These are phyloP conservation scores for Myriosclerotinia duriaeana DNA, from an alignment of 2,329 filamentous ascomycete species.

Conservation along the genomic window DNA sequence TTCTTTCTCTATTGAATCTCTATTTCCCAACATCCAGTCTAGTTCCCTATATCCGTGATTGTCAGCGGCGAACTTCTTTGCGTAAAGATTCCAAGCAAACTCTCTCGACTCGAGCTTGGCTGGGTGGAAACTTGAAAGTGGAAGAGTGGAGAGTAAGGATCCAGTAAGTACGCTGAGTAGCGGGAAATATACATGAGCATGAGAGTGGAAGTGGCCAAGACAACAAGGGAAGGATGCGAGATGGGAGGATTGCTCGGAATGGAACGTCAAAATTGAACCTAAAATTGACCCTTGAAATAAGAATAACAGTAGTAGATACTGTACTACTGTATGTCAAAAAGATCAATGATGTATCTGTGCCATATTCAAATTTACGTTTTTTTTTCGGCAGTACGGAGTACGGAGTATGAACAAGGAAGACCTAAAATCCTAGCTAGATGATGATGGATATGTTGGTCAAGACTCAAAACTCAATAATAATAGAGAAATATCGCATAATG, in stretches of 20 bases:
- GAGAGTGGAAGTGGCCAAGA: constrained; percentile 17
- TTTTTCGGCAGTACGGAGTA: not conserved
- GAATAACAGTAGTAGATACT: too few species aligned
- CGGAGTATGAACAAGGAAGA: not conserved
- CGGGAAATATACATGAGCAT: constrained; percentile 2
- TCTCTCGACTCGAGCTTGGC: constrained; percentile 8
- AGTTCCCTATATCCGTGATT: not conserved
- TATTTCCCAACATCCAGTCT: not conserved
- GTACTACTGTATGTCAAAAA: constrained; percentile 1
- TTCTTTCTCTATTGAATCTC: not conserved
- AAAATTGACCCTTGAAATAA: constrained; percentile 7
- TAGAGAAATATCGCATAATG: constrained; percentile 1
- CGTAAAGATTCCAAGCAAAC: not conserved
- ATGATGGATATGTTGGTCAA: too few species aligned
- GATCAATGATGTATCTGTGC: constrained; percentile 12
- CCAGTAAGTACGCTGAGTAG: not conserved
- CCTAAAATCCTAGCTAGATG: not conserved
- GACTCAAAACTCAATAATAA: too few species aligned
- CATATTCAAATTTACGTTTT: not conserved
- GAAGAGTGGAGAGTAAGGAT: not conserved
- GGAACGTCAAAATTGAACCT: not conserved
- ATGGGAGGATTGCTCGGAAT: constrained; percentile 15
- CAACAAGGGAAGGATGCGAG: constrained; percentile 2
- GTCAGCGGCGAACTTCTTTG: not conserved
- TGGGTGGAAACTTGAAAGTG: not conserved